These are phyloP conservation scores for Gryganskiella cystojenkinii DNA, from an alignment of 192 early-diverging fungal genomes.

Conservation along the genomic window DNA sequence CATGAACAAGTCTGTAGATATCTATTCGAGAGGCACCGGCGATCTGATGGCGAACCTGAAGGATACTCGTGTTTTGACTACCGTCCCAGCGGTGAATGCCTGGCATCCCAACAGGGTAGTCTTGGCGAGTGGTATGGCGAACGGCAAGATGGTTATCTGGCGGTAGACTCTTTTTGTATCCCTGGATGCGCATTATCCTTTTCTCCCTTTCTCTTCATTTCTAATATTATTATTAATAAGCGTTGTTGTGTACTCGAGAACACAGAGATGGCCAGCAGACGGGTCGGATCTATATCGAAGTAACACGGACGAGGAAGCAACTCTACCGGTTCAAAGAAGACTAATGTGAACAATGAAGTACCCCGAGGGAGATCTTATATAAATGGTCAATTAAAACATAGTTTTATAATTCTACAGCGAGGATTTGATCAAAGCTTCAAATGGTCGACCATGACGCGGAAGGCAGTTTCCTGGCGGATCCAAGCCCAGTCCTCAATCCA, in stretches of 20 bases:
- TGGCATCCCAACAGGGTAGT: constrained; percentile 69
- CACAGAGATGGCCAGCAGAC: too few species aligned
- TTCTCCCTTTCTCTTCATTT: too few species aligned
- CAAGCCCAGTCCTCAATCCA: constrained; percentile 56
- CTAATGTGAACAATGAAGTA: too few species aligned
- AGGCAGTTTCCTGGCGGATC: constrained; percentile 42
- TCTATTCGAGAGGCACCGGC: constrained; percentile 67
- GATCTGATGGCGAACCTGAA: constrained; percentile 58
- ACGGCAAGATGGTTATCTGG: constrained; percentile 71
- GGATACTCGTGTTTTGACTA: constrained; percentile 35
- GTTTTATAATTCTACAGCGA: constrained; percentile 26
- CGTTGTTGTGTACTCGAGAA: too few species aligned
- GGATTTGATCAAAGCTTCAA: constrained; percentile 31
- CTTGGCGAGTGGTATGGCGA: constrained; percentile 64
- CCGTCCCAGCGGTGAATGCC: constrained; percentile 70
- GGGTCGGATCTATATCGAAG: too few species aligned
- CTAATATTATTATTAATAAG: too few species aligned
- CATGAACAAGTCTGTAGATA: constrained; percentile 70
- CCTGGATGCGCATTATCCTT: too few species aligned
- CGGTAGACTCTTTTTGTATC: too few species aligned
- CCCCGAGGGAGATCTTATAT: too few species aligned
- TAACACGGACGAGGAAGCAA: too few species aligned
- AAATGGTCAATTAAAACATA: too few species aligned
- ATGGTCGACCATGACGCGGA: constrained; percentile 38
- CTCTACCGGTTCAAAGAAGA: too few species aligned